These are phyloP conservation scores for Meyerozyma guilliermondii DNA, from an alignment of 1,139 yeast genomes.

Conservation along the genomic window DNA sequence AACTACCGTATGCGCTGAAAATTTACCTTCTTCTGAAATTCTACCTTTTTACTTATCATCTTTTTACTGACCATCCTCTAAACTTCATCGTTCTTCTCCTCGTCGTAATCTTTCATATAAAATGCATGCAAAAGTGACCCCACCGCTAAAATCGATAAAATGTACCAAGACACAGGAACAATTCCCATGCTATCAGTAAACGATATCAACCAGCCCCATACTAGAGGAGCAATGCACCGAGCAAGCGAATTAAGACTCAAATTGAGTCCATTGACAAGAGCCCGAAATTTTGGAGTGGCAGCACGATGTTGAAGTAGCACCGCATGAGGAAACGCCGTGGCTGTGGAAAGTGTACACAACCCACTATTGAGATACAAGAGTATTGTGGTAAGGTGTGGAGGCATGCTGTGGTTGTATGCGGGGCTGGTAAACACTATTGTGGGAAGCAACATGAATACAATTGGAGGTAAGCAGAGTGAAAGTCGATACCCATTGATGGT, in stretches of 20 bases:
- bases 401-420: conserved; percentile 12
- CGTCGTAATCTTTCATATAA: conserved; percentile 28
- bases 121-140: conserved; percentile 28
- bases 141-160: conserved; percentile 32
- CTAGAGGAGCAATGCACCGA: conserved; percentile 52
- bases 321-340: conserved; percentile 37
- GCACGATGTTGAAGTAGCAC: conserved; percentile 44
- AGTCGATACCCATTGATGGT: conserved; percentile 41
- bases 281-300: conserved; percentile 43
- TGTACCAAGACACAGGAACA: conserved; percentile 51
- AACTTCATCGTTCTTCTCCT: conserved; percentile 7
- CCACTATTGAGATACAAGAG: conserved; percentile 8
- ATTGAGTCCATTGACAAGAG: conserved; percentile 46
- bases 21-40: no score
- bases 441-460: conserved; percentile 47
- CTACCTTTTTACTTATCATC: no score
- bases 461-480: conserved; percentile 39
- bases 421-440: conserved; percentile 37
- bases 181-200: conserved; percentile 35
- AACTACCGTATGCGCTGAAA: no score
- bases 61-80: no score
- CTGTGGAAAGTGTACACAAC: conserved; percentile 23
- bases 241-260: conserved; percentile 50
- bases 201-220: conserved; percentile 56
- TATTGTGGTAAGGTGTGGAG: conserved; percentile 12